Base-by-base conservation (phyloP, 169 alveolate genomes). In the Prorocentrum cordatum region DNA sequence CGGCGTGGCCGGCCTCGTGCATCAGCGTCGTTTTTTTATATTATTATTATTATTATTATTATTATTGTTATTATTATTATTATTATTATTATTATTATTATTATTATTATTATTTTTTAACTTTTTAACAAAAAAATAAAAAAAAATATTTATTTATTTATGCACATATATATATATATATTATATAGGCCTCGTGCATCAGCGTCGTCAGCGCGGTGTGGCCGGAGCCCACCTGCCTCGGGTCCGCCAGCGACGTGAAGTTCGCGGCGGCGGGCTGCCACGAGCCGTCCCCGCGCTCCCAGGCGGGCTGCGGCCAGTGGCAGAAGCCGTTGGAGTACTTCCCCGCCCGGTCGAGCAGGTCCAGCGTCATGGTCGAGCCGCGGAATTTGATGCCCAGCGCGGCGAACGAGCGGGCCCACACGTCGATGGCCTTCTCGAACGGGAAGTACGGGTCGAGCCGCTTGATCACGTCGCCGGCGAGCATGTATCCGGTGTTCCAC, bases 1-100 rank as follows among this genome's bases (percentile, higher is more conserved):
- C 68, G 2, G 68, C 68, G 68, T 58, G 68, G 18, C 68, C 68
- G 29, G 68, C 68, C n/a, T 58, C 68, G 68, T 58, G 68, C 68
- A 58, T 58, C 36, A 58, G 68, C 45, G 45, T n/a, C n/a, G n/a
- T n/a, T n/a, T n/a, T n/a, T n/a, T n/a, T n/a, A n/a, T n/a, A n/a
- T n/a, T n/a, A n/a, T n/a, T n/a, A n/a, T n/a, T n/a, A n/a, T n/a
- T n/a, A n/a, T n/a, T n/a, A n/a, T n/a, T n/a, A n/a, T n/a, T n/a
- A n/a, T n/a, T n/a, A n/a, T n/a, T n/a, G n/a, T n/a, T n/a, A n/a
- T n/a, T n/a, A n/a, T n/a, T n/a, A n/a, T n/a, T n/a, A n/a, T n/a
- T n/a, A n/a, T n/a, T n/a, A n/a, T n/a, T n/a, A n/a, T n/a, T n/a
- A n/a, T n/a, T n/a, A n/a, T n/a, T n/a, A n/a, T n/a, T n/a, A n/a